phyloP scores from a whole-genome alignment of 805 yeast genomes.

The Naumovozyma castellii region DNA sequence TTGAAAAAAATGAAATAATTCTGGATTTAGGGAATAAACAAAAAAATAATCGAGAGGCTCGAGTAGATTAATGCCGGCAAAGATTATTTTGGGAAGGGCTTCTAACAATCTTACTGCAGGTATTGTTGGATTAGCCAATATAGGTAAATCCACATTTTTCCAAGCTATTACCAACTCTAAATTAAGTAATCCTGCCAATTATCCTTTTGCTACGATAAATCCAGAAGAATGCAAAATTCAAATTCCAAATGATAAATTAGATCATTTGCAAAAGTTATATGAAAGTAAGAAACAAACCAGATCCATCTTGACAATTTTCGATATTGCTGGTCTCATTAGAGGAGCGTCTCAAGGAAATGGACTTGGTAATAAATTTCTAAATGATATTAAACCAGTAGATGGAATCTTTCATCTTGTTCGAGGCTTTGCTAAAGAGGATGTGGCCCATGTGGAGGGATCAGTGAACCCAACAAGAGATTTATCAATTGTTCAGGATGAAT shows the following conservation, averaged over 20 bases:
- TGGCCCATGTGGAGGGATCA: slow-evolving; percentile 62
- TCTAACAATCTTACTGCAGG: slow-evolving; percentile 68
- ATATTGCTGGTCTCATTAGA: slow-evolving; percentile 74
- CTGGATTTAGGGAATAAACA: too few species aligned
- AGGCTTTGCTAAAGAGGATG: slow-evolving; percentile 65
- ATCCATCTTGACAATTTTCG: slow-evolving; percentile 60
- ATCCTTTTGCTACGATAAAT: slow-evolving; percentile 88
- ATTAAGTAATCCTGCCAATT: slow-evolving; percentile 93
- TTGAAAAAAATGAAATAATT: too few species aligned
- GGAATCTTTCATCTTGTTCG: slow-evolving; percentile 74
- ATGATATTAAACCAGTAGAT: slow-evolving; percentile 71
- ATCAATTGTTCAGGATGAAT: slow-evolving; percentile 65
- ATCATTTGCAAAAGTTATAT: slow-evolving; percentile 45
- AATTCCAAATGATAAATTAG: slow-evolving; percentile 58
- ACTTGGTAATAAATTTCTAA: slow-evolving; percentile 69
- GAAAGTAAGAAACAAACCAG: slow-evolving; percentile 56
- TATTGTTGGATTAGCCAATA: slow-evolving; percentile 89
- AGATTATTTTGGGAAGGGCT: slow-evolving; percentile 67
- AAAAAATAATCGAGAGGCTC: too few species aligned
- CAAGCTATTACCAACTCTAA: slow-evolving; percentile 92
- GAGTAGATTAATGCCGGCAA: not conserved
- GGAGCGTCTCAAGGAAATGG: slow-evolving; percentile 84
- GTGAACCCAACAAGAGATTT: slow-evolving; percentile 71
- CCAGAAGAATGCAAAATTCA: slow-evolving; percentile 70
- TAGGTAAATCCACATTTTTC: slow-evolving; percentile 95